Evolutionary conservation across 2,329 filamentous ascomycete species (phyloP).

Genomic region (Rutstroemia sp.): DNA sequence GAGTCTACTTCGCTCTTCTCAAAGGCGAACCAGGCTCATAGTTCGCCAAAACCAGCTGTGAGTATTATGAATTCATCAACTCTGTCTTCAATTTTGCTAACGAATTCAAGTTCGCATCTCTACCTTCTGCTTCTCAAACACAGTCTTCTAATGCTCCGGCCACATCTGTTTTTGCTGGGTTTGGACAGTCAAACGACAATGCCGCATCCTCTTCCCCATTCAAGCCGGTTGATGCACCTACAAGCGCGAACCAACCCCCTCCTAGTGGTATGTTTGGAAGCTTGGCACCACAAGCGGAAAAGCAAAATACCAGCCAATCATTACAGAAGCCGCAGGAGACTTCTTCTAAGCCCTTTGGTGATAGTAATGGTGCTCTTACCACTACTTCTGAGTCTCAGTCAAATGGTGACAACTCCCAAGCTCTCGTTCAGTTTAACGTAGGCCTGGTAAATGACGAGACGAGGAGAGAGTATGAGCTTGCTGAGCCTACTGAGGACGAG

Average conservation of each 20-base stretch:
- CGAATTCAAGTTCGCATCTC: neutral
- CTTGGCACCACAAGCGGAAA: slow-evolving; percentile 1
- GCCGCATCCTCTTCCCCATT: slow-evolving; percentile 10
- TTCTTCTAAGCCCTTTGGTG: neutral
- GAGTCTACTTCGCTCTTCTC: neutral
- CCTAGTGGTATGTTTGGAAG: slow-evolving; percentile 15
- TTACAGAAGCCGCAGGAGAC: neutral
- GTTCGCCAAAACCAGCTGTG: neutral
- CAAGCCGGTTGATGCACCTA: slow-evolving; percentile 15
- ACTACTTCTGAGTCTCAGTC: neutral
- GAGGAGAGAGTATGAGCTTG: slow-evolving; percentile 5
- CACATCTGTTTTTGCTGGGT: neutral
- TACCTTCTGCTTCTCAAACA: neutral
- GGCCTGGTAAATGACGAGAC: neutral
- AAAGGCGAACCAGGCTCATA: neutral
- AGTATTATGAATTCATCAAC: neutral
- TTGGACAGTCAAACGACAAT: neutral
- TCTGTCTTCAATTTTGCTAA: neutral
- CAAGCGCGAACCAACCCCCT: slow-evolving; percentile 13
- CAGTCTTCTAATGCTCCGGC: neutral
- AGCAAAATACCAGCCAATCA: neutral
- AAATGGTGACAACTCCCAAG: neutral
- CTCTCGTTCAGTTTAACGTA: neutral
- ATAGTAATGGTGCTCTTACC: neutral
- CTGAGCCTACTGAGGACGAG: slow-evolving; percentile 17